Conservation (phyloP, 1,284 basidiomycete genomes). For the Cerrena zonata region DNA sequence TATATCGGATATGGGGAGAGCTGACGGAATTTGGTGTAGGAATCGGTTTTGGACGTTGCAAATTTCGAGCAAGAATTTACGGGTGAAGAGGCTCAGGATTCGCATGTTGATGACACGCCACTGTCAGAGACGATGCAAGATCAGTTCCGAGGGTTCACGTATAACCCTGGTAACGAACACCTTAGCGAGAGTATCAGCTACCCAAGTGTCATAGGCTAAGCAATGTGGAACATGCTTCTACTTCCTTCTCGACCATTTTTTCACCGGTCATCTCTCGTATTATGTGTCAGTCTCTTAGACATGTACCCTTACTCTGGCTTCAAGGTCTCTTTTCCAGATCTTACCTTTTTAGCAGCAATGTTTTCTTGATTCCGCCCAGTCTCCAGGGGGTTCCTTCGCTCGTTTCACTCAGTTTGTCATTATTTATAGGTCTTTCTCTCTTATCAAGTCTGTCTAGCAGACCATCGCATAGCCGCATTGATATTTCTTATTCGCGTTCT, state of each 20-base stretch:
- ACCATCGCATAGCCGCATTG: neutral
- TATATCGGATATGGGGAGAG: neutral
- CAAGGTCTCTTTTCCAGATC: neutral
- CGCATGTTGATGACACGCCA: constrained; percentile 87
- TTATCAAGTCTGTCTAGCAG: neutral
- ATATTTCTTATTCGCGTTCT: neutral
- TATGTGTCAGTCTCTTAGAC: neutral
- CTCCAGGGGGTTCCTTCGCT: neutral
- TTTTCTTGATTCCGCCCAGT: neutral
- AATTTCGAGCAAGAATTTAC: constrained; percentile 97
- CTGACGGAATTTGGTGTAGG: constrained; percentile 33
- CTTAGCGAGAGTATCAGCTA: constrained; percentile 74
- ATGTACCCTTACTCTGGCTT: neutral
- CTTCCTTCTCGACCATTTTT: neutral
- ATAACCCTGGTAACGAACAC: constrained; percentile 76
- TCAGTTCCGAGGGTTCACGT: constrained; percentile 86
- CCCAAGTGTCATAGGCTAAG: constrained; percentile 29
- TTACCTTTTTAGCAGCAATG: neutral
- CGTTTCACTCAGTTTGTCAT: neutral
- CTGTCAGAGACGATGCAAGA: constrained; percentile 92
- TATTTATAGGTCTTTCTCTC: too few species aligned
- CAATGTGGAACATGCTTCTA: neutral
- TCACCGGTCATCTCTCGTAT: neutral
- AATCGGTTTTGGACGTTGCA: constrained; percentile 76
- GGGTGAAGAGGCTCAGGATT: constrained; percentile 86